These are phyloP conservation scores for Vitis hybrid DNA, from an alignment of 177 flowering plant genomes.

Conservation along the genomic window DNA sequence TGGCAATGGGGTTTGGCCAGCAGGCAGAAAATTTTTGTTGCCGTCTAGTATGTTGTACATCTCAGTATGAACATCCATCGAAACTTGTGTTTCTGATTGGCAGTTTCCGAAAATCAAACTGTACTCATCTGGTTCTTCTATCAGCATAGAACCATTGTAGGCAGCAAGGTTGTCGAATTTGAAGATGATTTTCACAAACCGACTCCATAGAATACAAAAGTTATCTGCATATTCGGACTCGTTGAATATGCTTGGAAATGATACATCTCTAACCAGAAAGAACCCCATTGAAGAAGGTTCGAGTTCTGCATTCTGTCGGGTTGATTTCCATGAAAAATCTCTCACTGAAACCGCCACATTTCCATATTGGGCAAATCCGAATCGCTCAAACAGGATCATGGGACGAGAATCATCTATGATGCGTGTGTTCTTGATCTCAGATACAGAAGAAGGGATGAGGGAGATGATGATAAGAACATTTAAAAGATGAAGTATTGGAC, in stretches of 20 bases:
- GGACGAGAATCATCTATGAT: constrained; percentile 36
- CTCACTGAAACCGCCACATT: constrained; percentile 21
- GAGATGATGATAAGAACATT: constrained; percentile 12
- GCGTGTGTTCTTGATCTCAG: constrained; percentile 31
- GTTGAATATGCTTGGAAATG: constrained; percentile 25
- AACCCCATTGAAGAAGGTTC: constrained; percentile 45
- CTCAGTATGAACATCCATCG: constrained; percentile 38
- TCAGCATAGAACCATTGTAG: constrained; percentile 14
- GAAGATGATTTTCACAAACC: constrained; percentile 27
- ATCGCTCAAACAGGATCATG: constrained; percentile 40
- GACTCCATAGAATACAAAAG: constrained; percentile 34
- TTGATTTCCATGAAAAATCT: constrained; percentile 36
- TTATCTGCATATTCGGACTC: constrained; percentile 21
- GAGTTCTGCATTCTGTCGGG: constrained; percentile 8
- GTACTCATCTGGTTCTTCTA: constrained; percentile 37
- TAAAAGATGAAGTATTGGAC: constrained; percentile 7
- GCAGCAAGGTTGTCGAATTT: constrained; percentile 18
- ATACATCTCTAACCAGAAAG: constrained; percentile 30
- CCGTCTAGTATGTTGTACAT: constrained; percentile 34
- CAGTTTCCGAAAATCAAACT: constrained; percentile 43
- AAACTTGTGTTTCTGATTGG: constrained; percentile 33
- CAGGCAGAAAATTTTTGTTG: constrained; percentile 33
- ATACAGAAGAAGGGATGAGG: constrained; percentile 10
- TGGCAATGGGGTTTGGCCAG: constrained; percentile 31
- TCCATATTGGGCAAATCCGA: constrained; percentile 36